Evolutionary conservation across 2,329 filamentous ascomycete species (phyloP), one percentile per base, ranked within the genome.

Genomic region (Aspergillus pseudonomiae): DNA sequence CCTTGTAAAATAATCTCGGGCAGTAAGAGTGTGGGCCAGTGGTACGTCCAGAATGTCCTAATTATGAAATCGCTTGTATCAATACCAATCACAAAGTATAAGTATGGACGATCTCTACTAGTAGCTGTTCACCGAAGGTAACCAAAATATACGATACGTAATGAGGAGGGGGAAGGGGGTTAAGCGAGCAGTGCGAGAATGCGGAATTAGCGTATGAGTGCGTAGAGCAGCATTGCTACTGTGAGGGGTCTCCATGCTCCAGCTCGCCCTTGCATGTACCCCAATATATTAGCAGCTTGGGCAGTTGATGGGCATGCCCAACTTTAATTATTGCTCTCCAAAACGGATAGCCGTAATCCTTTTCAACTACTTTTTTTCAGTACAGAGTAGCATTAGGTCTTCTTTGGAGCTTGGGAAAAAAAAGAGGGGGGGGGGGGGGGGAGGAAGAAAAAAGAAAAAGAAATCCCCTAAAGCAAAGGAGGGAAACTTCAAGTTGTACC

Each of bases 191-290:
- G 36, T 19, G 36, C 16, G 36, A 41, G 36, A 41, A 41, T 41
- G 36, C 36, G 16, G 16, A 6, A 41, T 41, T 28, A 28, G 26
- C 16, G 16, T n/a, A 19, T 41, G 16, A 19, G 7, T 19, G 16
- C 2, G 16, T 19, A 19, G 19, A 12, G 43, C 43, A 21, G 21
- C 36, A 41, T 5, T 45, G 11, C 9, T 24, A 46, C 43, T 24
- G 6, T 2, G 12, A 12, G 41, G n/a, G n/a, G 19, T 45, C 19
- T 21, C n/a, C 12, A 28, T 48, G 11, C 45, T 24, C 45, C 45
- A 39, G 32, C n/a, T 55, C 52, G 24, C 52, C 52, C 52, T 55
- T 55, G 32, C 52, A 55, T 55, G 4, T 26, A n/a, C 52, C 24
- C 32, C 30, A 16, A 55, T 55, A 39, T 55, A 55, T 55, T n/a